Base-by-base conservation (phyloP, 805 yeast species). In the Starmerella floris region DNA sequence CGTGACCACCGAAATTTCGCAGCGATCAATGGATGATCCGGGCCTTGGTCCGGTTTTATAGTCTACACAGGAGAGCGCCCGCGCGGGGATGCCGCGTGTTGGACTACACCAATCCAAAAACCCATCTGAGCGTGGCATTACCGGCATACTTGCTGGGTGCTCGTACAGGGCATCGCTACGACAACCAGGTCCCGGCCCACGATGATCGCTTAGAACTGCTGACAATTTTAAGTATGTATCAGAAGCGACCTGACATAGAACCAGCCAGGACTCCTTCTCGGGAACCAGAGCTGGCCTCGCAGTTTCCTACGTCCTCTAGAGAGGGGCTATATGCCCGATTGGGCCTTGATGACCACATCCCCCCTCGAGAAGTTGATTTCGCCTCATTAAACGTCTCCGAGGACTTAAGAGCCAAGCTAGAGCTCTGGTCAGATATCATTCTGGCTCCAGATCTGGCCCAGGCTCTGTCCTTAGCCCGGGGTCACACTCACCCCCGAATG, bases 131-230 rank as follows among this genome's bases (percentile, higher is more conserved):
- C 8, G 40, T 45, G 4, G 47, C 49, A 4, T 36, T 45, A 11
- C 27, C 37, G 10, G 13, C 16, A 1, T 41, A 26, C 23, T 30
- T 50, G 23, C 48, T 50, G 30, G 30, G 44, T 9, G 20, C 49
- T 21, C 42, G 47, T 4, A 43, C 38, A n/a, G 53, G 53, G n/a
- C 13, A 31, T 17, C 40, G 50, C 23, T 50, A 50, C 33, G 28
- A 40, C 20, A 39, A 43, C 37, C 16, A 4, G 2, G 20, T 2
- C 9, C 22, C 23, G 8, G 17, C 23, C 13, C 19, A 33, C 16
- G 41, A 41, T n/a, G 48, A 50, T n/a, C 26, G 21, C 13, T 35
- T 30, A 8, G 50, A 48, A 25, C 36, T 50, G 23, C 32, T 39
- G 11, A 40, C 48, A 3, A 39, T 42, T 13, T 26, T 23, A 4